Base-by-base conservation (phyloP, 352 stramenopile species). In the Phytophthora nicotianae region DNA sequence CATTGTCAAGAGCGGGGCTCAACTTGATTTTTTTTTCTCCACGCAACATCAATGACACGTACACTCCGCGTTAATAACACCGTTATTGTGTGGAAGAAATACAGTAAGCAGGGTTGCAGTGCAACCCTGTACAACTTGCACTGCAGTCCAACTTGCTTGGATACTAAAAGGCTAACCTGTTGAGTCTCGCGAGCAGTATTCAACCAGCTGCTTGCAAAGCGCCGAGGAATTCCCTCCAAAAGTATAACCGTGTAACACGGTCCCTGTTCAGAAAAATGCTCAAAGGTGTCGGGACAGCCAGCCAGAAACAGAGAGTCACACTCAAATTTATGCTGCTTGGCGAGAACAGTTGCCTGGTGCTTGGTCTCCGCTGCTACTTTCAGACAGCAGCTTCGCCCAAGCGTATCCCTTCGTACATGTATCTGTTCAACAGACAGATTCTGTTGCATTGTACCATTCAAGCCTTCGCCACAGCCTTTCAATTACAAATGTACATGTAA, bases 131-230 rank as follows among this genome's bases (percentile, higher is more conserved):
- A n/a, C n/a, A n/a, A n/a, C n/a, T n/a, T n/a, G n/a, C n/a, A n/a
- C n/a, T n/a, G n/a, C n/a, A n/a, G n/a, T n/a, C n/a, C n/a, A n/a
- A n/a, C n/a, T n/a, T n/a, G n/a, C n/a, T n/a, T 8, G 24, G 32
- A 38, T 38, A 16, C 32, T 38, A 5, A 38, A n/a, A 2, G 32
- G 32, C 5, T 38, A 5, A 38, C 10, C 14, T 10, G 14, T n/a
- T n/a, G n/a, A n/a, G n/a, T n/a, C 24, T 7, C 20, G n/a, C 16
- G 11, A 41, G 29, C 17, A 21, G 37, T 38, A 26, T 55, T 61
- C 48, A 60, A 50, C 42, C 43, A 62, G 50, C 50, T 61, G 59
- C 43, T 62, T 42, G 33, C 51, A 57, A 62, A 46, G 33, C 51
- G 41, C 19, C 42, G 23, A 11, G 6, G 41, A 55, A 50, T 55